Conservation (phyloP, 495 filamentous ascomycete genomes). For the Lepraria neglecta region DNA sequence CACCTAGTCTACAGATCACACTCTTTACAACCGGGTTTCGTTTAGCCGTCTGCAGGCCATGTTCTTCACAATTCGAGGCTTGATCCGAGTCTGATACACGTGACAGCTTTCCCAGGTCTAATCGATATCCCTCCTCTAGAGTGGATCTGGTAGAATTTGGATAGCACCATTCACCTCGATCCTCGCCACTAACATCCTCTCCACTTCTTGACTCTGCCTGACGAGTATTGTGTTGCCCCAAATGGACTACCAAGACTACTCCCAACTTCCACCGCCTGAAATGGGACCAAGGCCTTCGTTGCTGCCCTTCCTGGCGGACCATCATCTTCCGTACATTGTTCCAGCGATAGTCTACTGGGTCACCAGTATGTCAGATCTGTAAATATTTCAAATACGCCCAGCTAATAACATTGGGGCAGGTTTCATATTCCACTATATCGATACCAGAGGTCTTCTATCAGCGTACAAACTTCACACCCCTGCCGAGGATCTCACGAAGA, state of each 20-base stretch:
- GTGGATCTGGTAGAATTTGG: too few species aligned
- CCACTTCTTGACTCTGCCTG: not conserved
- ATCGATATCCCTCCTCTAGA: too few species aligned
- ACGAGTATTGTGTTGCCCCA: not conserved
- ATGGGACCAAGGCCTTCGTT: conserved; percentile 5
- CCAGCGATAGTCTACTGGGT: conserved; percentile 22
- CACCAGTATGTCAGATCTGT: conserved; percentile 12
- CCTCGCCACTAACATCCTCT: not conserved
- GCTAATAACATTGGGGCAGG: conserved; percentile 4
- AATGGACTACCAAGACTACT: not conserved
- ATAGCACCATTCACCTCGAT: too few species aligned
- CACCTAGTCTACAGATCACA: too few species aligned
- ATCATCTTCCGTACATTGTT: conserved; percentile 23
- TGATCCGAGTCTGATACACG: too few species aligned
- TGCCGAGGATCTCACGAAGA: conserved; percentile 78
- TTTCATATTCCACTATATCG: conserved; percentile 76
- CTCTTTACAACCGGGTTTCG: too few species aligned
- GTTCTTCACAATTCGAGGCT: too few species aligned
- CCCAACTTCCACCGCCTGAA: not conserved
- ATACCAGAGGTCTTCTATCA: conserved; percentile 73
- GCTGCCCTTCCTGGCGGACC: conserved; percentile 19
- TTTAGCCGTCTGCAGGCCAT: too few species aligned
- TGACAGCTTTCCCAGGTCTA: too few species aligned
- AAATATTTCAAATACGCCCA: not conserved
- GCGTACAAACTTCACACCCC: conserved; percentile 90